A percentile compares a stretch with the other conserved stretches of the same genome.
phyloP scores from a whole-genome alignment of 495 filamentous ascomycete species.

The Xylaria cubensis region DNA sequence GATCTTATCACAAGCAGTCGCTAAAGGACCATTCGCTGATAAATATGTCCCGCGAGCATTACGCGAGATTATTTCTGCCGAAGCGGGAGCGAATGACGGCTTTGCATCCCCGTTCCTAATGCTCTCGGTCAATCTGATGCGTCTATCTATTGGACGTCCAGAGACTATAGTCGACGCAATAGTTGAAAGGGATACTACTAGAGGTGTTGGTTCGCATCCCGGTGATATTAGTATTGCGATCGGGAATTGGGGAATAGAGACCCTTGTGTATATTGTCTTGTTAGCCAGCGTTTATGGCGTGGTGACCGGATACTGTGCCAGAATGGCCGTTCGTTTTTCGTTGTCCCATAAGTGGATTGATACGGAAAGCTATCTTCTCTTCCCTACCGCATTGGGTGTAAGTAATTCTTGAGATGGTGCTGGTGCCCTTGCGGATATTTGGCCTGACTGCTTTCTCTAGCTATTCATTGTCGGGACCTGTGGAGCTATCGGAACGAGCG shows the following conservation, averaged over 20 bases:
- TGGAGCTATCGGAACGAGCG: slow-evolving; percentile 85
- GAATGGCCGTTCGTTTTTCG: slow-evolving; percentile 62
- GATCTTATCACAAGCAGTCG: slow-evolving; percentile 65
- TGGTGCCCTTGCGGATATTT: neutral
- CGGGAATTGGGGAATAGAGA: slow-evolving; percentile 80
- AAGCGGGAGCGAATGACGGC: slow-evolving; percentile 67
- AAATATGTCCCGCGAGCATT: slow-evolving; percentile 63
- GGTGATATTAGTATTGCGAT: slow-evolving; percentile 71
- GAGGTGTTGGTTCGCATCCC: slow-evolving; percentile 52
- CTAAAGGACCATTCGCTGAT: slow-evolving; percentile 67
- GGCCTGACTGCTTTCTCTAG: slow-evolving; percentile 18
- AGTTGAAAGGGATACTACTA: slow-evolving; percentile 21
- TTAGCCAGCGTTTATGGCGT: slow-evolving; percentile 76
- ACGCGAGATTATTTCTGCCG: slow-evolving; percentile 67
- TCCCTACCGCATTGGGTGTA: slow-evolving; percentile 82
- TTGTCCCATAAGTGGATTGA: slow-evolving; percentile 77
- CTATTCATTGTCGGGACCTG: slow-evolving; percentile 80
- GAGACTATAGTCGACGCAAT: slow-evolving; percentile 58
- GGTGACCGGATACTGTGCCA: slow-evolving; percentile 68
- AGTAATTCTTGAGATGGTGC: slow-evolving; percentile 32
- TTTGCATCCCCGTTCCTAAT: slow-evolving; percentile 67
- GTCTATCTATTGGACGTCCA: slow-evolving; percentile 54
- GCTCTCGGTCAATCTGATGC: slow-evolving; percentile 61
- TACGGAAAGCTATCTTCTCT: slow-evolving; percentile 83
- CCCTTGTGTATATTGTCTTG: slow-evolving; percentile 78